Evolutionary conservation across 805 yeast species (phyloP).

Genomic region (Tetrapisispora nanseiensis): DNA sequence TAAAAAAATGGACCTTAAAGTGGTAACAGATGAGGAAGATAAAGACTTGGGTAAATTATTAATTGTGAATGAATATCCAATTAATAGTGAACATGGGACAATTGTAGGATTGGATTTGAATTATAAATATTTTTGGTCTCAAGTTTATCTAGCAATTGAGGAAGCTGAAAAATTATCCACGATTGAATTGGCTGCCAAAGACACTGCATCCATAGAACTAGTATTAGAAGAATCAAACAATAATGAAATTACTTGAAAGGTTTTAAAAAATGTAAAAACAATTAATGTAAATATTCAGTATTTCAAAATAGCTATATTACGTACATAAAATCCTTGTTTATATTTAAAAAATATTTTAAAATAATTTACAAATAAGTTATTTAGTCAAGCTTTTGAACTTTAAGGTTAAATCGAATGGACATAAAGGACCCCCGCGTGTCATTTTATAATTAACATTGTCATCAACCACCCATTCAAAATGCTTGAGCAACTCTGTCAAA

Average conservation of each 20-base stretch:
- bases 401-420: conserved; percentile 35
- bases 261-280: no score
- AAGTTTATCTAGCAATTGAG: conserved; percentile 32
- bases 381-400: conserved; percentile 9
- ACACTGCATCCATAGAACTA: background rate
- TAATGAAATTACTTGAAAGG: background rate
- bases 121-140: conserved; percentile 38
- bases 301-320: background rate
- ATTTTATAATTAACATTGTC: conserved; percentile 39
- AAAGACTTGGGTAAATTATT: conserved; percentile 48
- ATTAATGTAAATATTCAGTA: background rate
- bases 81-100: conserved; percentile 25
- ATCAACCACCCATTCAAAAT: conserved; percentile 32
- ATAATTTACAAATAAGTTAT: background rate
- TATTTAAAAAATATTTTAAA: background rate
- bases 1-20: conserved; percentile 21
- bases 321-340: no score
- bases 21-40: conserved; percentile 31
- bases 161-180: conserved; percentile 28
- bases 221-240: background rate
- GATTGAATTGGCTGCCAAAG: conserved; percentile 7
- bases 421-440: conserved; percentile 51
- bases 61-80: conserved; percentile 18
- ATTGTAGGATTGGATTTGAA: conserved; percentile 34
- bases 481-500: conserved; percentile 29